A percentile compares a stretch with the other conserved stretches of the same genome.
These are phyloP conservation scores for Mycena filopes DNA, from an alignment of 768 basidiomycete genomes.

Conservation along the genomic window DNA sequence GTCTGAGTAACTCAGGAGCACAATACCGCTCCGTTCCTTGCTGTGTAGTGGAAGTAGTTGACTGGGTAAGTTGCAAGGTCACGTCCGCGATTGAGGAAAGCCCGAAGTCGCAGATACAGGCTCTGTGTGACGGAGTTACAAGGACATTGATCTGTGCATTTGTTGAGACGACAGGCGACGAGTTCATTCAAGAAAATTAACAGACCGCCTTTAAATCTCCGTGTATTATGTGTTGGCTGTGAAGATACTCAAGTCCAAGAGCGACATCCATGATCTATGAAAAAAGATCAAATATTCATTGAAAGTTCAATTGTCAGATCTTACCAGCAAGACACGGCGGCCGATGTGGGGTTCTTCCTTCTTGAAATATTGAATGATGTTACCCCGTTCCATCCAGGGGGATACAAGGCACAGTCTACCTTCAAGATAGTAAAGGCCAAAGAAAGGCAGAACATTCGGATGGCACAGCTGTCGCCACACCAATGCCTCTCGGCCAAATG, in stretches of 20 bases:
- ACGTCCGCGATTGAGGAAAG: neutral
- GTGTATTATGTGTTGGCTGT: constrained; percentile 28
- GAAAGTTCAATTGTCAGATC: neutral
- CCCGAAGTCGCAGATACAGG: neutral
- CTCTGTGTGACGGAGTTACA: constrained; percentile 46
- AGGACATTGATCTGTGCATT: constrained; percentile 54
- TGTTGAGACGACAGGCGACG: neutral
- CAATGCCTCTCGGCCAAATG: constrained; percentile 31
- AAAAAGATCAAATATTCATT: neutral
- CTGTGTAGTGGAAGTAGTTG: constrained; percentile 28
- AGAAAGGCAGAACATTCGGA: constrained; percentile 35
- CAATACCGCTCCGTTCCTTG: constrained; percentile 47
- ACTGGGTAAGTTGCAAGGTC: constrained; percentile 34
- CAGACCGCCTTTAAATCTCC: constrained; percentile 35
- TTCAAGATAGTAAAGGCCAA: constrained; percentile 30
- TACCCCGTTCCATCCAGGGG: constrained; percentile 44
- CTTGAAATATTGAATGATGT: constrained; percentile 32
- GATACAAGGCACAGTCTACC: constrained; percentile 35
- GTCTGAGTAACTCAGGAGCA: constrained; percentile 48
- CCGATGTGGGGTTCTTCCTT: neutral
- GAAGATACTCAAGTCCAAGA: constrained; percentile 31
- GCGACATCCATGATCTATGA: constrained; percentile 29
- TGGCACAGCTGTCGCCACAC: constrained; percentile 34
- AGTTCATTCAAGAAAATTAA: neutral
- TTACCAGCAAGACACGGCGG: constrained; percentile 21